Evolutionary conservation across 225 moss, liverwort and hornwort species (phyloP).

Genomic region (Sphagnum tenellum): DNA sequence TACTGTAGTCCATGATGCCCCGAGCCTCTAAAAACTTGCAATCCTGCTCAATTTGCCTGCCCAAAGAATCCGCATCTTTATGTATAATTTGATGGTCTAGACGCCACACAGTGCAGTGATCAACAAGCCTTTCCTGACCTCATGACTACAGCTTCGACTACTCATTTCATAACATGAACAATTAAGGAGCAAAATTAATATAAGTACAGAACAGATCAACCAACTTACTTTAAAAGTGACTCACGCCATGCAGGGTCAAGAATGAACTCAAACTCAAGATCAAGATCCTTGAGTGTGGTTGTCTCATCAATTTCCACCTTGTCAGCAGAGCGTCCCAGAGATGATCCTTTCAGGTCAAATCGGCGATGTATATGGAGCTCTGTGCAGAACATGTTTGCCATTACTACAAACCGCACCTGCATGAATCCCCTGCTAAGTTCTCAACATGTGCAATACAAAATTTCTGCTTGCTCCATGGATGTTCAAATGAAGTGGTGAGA

Average conservation of each 20-base stretch:
- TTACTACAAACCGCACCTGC: slow-evolving; percentile 98
- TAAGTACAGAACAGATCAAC: too few relatives aligned
- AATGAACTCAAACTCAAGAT: slow-evolving; percentile 88
- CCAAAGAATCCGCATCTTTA: not conserved
- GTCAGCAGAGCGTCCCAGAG: slow-evolving; percentile 93
- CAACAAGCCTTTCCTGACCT: too few relatives aligned
- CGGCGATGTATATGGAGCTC: slow-evolving; percentile 95
- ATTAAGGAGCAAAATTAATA: too few relatives aligned
- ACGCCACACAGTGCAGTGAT: too few relatives aligned
- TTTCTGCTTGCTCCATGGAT: too few relatives aligned
- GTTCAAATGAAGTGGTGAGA: too few relatives aligned
- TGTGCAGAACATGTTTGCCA: slow-evolving; percentile 99
- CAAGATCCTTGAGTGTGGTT: slow-evolving; percentile 91
- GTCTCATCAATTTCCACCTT: slow-evolving; percentile 97
- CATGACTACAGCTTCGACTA: too few relatives aligned
- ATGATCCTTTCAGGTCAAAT: slow-evolving; percentile 96
- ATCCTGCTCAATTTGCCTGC: slow-evolving; percentile 90
- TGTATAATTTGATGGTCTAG: too few relatives aligned
- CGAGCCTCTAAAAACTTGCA: slow-evolving; percentile 93
- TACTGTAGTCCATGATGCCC: slow-evolving; percentile 98
- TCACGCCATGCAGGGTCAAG: slow-evolving; percentile 98
- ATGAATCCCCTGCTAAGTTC: slow-evolving; percentile 7
- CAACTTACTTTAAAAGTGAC: slow-evolving; percentile 74
- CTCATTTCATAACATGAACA: too few relatives aligned
- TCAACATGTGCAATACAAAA: not conserved